Evolutionary conservation across 2,329 filamentous ascomycete genomes (phyloP), one percentile per base, ranked within the genome.

Genomic region (Trichoderma pleuroti): DNA sequence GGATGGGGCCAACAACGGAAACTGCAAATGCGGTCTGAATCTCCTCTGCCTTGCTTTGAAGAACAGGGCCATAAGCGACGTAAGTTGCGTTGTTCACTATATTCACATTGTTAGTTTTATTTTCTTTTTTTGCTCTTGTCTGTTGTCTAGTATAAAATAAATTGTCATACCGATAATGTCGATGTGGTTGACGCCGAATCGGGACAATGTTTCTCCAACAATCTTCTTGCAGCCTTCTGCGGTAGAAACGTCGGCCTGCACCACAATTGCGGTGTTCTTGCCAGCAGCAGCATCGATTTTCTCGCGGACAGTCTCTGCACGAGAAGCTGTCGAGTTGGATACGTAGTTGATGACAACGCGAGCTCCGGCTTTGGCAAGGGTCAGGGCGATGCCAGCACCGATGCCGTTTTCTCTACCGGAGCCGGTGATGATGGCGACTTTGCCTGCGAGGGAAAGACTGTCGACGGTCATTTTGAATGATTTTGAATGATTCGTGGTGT

Each of bases 341-440:
- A 82, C 76, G 14, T 82, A 78, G 75, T 83, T 78, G 73, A 83
- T 75, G 4, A 75, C 75, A 2, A 84, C 81, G 5, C 73, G 73
- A 21, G 81, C 81, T 21, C 81, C 81, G 71, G 80, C 79, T 11
- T 77, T 76, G 18, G 80, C 81, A 1, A 84, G 75, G 0, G 78
- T 75, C 8, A 70, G 26, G 18, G 80, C 82, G 34, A 81, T 83
- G 60, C 74, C 81, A 5, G 81, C 82, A 11, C 82, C 82, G 30
- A 83, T 82, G 10, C 80, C 80, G 67, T 80, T 82, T 36, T 82
- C 79, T 14, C 77, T 75, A 24, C 81, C 80, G 14, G 81, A 83
- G 26, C 82, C 82, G 1, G 82, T 84, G 57, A 84, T 73, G 54
- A 84, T 80, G 73, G 81, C 82, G 1, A 77, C 74, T 72, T 84